phyloP scores from a whole-genome alignment of 805 yeast genomes.

The Metschnikowia proteae region DNA sequence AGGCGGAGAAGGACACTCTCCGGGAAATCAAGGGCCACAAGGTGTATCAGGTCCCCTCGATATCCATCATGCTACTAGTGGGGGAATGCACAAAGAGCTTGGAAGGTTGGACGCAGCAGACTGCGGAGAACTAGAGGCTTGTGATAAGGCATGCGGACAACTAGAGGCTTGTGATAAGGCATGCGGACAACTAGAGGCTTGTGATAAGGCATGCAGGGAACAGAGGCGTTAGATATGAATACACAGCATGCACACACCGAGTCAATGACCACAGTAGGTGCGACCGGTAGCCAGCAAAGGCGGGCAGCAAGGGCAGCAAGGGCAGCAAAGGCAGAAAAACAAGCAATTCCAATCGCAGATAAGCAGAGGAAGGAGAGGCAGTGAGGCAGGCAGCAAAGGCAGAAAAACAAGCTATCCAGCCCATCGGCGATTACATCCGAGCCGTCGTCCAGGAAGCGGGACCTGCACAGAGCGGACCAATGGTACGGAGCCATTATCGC shows the following conservation, averaged over 20 bases:
- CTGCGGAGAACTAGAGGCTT: background rate
- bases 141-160: background rate
- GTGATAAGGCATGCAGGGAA: too few relatives aligned
- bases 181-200: background rate
- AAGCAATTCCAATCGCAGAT: too few relatives aligned
- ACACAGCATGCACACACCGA: background rate
- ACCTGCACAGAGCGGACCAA: conserved; percentile 16
- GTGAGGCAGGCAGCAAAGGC: too few relatives aligned
- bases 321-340: too few relatives aligned
- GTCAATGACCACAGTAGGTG: too few relatives aligned
- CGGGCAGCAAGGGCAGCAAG: too few relatives aligned
- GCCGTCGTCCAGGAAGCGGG: too few relatives aligned
- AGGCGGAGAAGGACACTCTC: conserved; percentile 5
- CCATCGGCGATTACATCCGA: too few relatives aligned
- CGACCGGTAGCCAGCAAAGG: too few relatives aligned
- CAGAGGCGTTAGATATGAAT: background rate
- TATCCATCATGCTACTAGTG: conserved; percentile 16
- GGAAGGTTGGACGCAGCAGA: conserved; percentile 19
- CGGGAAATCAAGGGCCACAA: conserved; percentile 21
- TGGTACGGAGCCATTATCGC: conserved; percentile 21
- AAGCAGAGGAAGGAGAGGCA: too few relatives aligned
- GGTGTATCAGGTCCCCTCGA: conserved; percentile 19
- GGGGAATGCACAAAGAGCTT: conserved; percentile 3
- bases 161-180: background rate
- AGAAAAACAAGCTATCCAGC: too few relatives aligned